Percentiles rank a stretch among this genome's conserved stretches.
phyloP scores from a whole-genome alignment of 2,329 filamentous ascomycete genomes.

The Aspergillus aculeatus region DNA sequence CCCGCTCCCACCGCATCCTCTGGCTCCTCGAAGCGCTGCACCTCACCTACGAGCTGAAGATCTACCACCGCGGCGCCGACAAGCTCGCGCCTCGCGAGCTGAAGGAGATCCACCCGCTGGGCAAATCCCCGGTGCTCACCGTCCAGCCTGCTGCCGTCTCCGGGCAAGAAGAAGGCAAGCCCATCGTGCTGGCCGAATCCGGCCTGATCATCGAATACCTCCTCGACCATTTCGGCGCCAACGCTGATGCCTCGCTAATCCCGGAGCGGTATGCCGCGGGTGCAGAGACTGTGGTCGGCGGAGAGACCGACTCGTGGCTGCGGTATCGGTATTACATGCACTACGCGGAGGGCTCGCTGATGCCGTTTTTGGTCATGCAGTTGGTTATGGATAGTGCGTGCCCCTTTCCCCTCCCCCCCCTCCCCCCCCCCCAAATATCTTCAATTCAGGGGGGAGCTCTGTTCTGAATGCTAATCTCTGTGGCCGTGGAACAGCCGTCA shows the following conservation, averaged over 20 bases:
- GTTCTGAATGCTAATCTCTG: too few species aligned
- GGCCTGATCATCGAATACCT: constrained; percentile 80
- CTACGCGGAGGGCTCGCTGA: constrained; percentile 80
- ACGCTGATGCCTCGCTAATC: constrained; percentile 39
- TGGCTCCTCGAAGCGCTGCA: constrained; percentile 84
- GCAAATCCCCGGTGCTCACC: constrained; percentile 78
- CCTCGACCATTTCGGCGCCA: constrained; percentile 61
- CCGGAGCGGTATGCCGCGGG: constrained; percentile 53
- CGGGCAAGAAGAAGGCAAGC: constrained; percentile 29
- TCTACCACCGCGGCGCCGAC: constrained; percentile 67
- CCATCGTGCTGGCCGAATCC: constrained; percentile 74
- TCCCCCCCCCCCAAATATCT: too few species aligned
- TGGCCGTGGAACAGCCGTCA: constrained; percentile 37
- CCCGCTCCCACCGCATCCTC: constrained; percentile 76
- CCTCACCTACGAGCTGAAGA: constrained; percentile 74
- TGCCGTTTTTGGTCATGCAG: constrained; percentile 66
- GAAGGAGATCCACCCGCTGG: constrained; percentile 75
- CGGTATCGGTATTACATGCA: constrained; percentile 71
- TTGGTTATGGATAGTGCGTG: constrained; percentile 60
- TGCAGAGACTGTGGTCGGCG: constrained; percentile 53
- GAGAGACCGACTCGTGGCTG: constrained; percentile 60
- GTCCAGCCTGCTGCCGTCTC: constrained; percentile 50
- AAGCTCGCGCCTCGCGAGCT: constrained; percentile 73
- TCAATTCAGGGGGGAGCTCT: too few species aligned
- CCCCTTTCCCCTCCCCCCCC: neutral